A percentile compares a stretch with the other conserved stretches of the same genome.
Evolutionary conservation across 768 basidiomycete genomes (phyloP).

Genomic region (Agrocybe praecox): DNA sequence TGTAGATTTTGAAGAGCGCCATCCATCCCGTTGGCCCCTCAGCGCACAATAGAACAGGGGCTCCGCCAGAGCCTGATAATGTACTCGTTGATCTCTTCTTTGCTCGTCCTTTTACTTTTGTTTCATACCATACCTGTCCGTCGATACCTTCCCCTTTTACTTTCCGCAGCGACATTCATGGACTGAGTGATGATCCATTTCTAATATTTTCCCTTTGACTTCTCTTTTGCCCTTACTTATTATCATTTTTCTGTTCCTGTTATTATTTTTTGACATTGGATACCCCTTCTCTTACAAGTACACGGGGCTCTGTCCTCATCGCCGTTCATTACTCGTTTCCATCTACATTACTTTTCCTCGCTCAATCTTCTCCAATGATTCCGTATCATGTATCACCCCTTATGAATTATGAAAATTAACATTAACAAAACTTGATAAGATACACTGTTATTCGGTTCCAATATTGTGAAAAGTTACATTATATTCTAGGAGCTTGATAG

Average conservation of each 20-base stretch:
- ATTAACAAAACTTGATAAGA: no score
- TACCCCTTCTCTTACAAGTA: constrained; percentile 20
- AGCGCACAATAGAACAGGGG: constrained; percentile 1
- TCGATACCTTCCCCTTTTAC: constrained; percentile 8
- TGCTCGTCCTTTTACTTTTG: not conserved
- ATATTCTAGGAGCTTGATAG: no score
- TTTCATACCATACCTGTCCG: constrained; percentile 9
- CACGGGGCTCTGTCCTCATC: constrained; percentile 12
- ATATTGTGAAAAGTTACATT: no score
- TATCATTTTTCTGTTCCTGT: constrained; percentile 23
- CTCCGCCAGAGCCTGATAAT: constrained; percentile 6
- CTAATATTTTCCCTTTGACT: not conserved
- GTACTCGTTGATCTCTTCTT: constrained; percentile 8
- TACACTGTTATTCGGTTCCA: no score
- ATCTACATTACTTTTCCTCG: constrained; percentile 13
- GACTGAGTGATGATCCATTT: constrained; percentile 6
- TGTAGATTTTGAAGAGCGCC: constrained; percentile 41
- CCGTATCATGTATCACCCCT: constrained; percentile 11
- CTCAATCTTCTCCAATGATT: constrained; percentile 3
- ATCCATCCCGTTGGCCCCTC: not conserved
- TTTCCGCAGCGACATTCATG: constrained; percentile 12
- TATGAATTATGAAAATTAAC: constrained; percentile 12
- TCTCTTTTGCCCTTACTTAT: constrained; percentile 22
- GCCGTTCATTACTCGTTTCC: constrained; percentile 15
- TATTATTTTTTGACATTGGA: constrained; percentile 18